Percentiles rank a stretch among this genome's conserved stretches.
Conservation (phyloP, 2,329 filamentous ascomycete species). For the Exophiala phaeomuriformis region DNA sequence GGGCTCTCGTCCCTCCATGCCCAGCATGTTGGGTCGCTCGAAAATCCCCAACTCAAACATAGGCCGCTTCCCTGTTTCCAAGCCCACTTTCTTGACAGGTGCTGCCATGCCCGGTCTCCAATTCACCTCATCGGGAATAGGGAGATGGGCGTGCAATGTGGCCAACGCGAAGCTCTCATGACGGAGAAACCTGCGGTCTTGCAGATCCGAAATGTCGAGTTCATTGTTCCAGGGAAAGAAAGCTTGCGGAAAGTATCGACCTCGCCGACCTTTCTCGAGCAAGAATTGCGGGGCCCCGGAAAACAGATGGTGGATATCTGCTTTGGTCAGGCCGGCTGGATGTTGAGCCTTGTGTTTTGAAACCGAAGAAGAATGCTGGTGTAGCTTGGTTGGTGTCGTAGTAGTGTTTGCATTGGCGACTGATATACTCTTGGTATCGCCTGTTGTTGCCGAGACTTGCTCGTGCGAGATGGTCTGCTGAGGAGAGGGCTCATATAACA, state of each 20-base stretch:
- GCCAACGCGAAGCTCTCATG: constrained; percentile 38
- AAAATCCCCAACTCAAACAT: constrained; percentile 41
- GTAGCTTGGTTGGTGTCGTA: not conserved
- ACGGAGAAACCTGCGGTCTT: constrained; percentile 35
- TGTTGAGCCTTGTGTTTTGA: not conserved
- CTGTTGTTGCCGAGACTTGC: not conserved
- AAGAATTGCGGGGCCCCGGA: constrained; percentile 41
- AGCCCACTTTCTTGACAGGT: constrained; percentile 10
- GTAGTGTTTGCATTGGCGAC: not conserved
- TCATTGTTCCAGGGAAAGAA: constrained; percentile 41
- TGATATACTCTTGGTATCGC: not conserved
- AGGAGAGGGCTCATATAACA: not conserved
- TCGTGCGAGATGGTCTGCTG: not conserved
- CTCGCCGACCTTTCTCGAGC: constrained; percentile 37
- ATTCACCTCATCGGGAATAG: constrained; percentile 35
- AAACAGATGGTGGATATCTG: constrained; percentile 37
- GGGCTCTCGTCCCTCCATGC: constrained; percentile 39
- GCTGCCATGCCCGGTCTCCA: constrained; percentile 24
- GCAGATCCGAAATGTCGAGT: constrained; percentile 35
- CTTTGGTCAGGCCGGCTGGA: constrained; percentile 27
- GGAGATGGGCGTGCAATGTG: constrained; percentile 41
- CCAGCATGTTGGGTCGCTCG: constrained; percentile 46
- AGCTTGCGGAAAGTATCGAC: constrained; percentile 38
- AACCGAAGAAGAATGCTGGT: not conserved
- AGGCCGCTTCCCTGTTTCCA: constrained; percentile 31